phyloP scores from a whole-genome alignment of 2,329 filamentous ascomycete genomes.

The Scedosporium minutisporum region DNA sequence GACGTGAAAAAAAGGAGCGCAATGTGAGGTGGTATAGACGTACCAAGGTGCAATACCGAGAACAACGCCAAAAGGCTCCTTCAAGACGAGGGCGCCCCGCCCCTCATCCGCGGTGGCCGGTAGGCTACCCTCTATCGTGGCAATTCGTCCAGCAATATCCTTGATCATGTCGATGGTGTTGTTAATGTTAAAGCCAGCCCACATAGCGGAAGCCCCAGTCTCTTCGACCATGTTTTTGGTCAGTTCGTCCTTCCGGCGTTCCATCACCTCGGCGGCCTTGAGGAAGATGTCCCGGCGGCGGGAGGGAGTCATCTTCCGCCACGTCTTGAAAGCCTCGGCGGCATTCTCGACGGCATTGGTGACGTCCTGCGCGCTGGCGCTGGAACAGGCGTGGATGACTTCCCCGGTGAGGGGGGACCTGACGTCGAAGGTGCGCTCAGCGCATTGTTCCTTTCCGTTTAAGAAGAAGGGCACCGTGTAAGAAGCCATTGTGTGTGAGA shows the following conservation, averaged over 20 bases:
- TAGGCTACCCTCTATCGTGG: constrained; percentile 26
- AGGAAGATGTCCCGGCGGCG: constrained; percentile 60
- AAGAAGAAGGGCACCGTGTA: constrained; percentile 29
- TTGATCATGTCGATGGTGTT: constrained; percentile 27
- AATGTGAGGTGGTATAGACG: no score
- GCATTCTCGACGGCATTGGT: constrained; percentile 44
- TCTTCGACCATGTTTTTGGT: constrained; percentile 46
- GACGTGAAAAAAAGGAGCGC: not conserved
- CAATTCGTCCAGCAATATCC: constrained; percentile 33
- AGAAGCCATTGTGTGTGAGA: not conserved
- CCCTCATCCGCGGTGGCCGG: constrained; percentile 21
- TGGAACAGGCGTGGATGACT: constrained; percentile 45
- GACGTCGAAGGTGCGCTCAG: constrained; percentile 43
- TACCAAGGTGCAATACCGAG: constrained; percentile 77
- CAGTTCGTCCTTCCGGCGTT: constrained; percentile 50
- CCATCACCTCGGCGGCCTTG: constrained; percentile 56
- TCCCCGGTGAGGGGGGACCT: constrained; percentile 43
- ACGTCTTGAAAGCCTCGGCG: constrained; percentile 57
- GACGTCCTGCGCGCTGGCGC: constrained; percentile 46
- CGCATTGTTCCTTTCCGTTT: constrained; percentile 32
- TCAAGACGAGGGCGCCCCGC: constrained; percentile 51
- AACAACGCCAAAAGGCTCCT: constrained; percentile 71
- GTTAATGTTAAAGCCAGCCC: constrained; percentile 30
- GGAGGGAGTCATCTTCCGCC: constrained; percentile 53
- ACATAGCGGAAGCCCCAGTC: constrained; percentile 28